Base-by-base conservation (phyloP, 371 early-diverging fungal genomes). In the Mortierella sp. region DNA sequence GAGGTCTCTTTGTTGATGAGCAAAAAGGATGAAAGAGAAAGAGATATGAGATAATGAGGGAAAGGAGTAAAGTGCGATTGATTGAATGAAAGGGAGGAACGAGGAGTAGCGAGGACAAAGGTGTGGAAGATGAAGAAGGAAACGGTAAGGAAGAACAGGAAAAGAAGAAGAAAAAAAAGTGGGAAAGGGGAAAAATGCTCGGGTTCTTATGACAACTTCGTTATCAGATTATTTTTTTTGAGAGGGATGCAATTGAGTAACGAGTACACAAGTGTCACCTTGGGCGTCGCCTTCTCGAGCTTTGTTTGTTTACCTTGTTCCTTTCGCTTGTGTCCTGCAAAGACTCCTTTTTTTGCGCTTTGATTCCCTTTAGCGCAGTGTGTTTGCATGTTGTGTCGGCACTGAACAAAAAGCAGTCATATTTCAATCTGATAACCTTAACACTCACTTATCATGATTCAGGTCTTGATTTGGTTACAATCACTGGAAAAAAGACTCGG, bases 171-270 rank as follows among this genome's bases (percentile, higher is more conserved):
- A 70, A 57, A 28, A 58, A 24, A 63, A 42, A 55, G 16, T 50
- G 44, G 34, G 47, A 54, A 19, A 28, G 13, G 48, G 50, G 16
- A n/a, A 50, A 50, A 26, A 2, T 21, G 70, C 24, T 8, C 19
- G 50, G 16, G 48, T 16, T 50, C 28, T 52, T 50, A 50, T 50
- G 50, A 50, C 50, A 50, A 50, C 50, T 48, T 52, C 65, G 42
- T 76, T 70, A 70, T 76, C 76, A 24, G 65, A 63, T 70, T 70
- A 48, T 74, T 70, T 74, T n/a, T 74, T 38, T 75, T 52, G 31
- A 31, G 34, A 26, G 28, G 45, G 28, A 34, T 47, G n/a, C 16
- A n/a, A 44, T 38, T 63, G 38, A 47, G 57, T 44, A 55, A 21
- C 34, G 63, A 38, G 42, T 38, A 38, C 42, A 38, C n/a, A n/a